These are phyloP conservation scores for Leccinum insolens DNA, from an alignment of 1,284 basidiomycete genomes.

Conservation along the genomic window DNA sequence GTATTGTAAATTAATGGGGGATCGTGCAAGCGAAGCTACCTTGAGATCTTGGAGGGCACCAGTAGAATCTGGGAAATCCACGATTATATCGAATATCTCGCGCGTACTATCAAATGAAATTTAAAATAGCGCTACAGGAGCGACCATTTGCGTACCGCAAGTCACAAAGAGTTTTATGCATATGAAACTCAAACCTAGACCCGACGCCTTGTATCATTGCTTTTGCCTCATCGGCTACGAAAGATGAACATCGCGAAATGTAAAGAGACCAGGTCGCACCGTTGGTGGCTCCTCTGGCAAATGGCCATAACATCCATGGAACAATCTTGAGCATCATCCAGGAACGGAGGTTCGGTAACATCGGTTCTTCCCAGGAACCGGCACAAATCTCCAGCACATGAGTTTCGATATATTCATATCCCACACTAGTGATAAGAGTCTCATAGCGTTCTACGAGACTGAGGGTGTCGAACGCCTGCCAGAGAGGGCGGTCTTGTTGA, in stretches of 20 bases:
- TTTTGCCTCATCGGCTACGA: conserved; percentile 67
- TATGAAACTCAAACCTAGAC: conserved; percentile 87
- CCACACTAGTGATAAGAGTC: conserved; percentile 78
- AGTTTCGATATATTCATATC: conserved; percentile 82
- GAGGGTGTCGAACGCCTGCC: conserved; percentile 71
- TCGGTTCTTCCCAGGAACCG: conserved; percentile 69
- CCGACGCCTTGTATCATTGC: conserved; percentile 80
- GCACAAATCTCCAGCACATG: conserved; percentile 69
- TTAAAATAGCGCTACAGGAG: neutral
- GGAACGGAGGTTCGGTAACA: conserved; percentile 61
- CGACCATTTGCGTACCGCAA: conserved; percentile 61
- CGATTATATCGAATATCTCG: conserved; percentile 96
- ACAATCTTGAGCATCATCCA: conserved; percentile 83
- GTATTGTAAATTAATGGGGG: neutral
- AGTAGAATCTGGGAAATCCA: conserved; percentile 88
- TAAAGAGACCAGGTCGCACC: conserved; percentile 41
- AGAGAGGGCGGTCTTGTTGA: conserved; percentile 44
- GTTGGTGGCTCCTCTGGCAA: conserved; percentile 64
- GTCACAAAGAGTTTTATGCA: conserved; percentile 87
- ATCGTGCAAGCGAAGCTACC: conserved; percentile 40
- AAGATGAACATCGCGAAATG: conserved; percentile 24
- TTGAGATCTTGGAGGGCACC: conserved; percentile 89
- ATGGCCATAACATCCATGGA: conserved; percentile 82
- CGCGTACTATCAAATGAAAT: conserved; percentile 57
- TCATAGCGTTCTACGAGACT: conserved; percentile 87